Base-by-base conservation (phyloP, 2,329 filamentous ascomycete genomes). In the Exophiala sp. region DNA sequence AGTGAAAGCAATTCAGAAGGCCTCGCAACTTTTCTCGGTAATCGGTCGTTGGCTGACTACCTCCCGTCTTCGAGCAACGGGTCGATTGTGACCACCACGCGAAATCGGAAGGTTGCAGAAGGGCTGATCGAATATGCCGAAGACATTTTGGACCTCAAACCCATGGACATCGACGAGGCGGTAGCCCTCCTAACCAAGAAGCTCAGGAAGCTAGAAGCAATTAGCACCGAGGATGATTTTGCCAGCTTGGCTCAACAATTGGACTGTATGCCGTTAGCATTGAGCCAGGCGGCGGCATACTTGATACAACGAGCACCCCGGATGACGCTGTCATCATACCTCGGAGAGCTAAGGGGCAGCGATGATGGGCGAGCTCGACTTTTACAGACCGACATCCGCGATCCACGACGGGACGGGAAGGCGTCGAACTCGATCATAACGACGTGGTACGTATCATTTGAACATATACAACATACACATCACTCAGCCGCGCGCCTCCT, bases 381-480 rank as follows among this genome's bases (percentile, higher is more conserved):
- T n/a, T 52, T 68, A 8, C 36, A 58, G 10, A 10, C 50, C 1
- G 56, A 60, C 20, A 35, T 36, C 21, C 52, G 47, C 29, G 61
- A 67, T 42, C 44, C 54, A 14, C 63, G 64, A 11, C 57, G 65
- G 44, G 65, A 66, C 39, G 33, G 20, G 11, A n/a, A 54, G n/a
- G 54, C 58, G 1, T 47, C 48, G 3, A 72, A 71, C 32, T 67
- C 70, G 2, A 62, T 72, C 1, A 64, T 67, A 0, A 62, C 52
- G 1, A 71, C 68, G 0, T 72, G 67, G 68, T 55, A 69, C 5
- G 64, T 68, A 1, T 71, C 68, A 0, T 71, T 71, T 34, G 41
- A 57, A 0, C 62, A 69, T 50, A 65, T 72, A 3, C 55, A 29
- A 10, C n/a, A 52, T 1, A 38, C 49, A 3, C 48, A 55, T 14